Evolutionary conservation across 352 stramenopile species (phyloP).

Genomic region (Phytophthora cajani): DNA sequence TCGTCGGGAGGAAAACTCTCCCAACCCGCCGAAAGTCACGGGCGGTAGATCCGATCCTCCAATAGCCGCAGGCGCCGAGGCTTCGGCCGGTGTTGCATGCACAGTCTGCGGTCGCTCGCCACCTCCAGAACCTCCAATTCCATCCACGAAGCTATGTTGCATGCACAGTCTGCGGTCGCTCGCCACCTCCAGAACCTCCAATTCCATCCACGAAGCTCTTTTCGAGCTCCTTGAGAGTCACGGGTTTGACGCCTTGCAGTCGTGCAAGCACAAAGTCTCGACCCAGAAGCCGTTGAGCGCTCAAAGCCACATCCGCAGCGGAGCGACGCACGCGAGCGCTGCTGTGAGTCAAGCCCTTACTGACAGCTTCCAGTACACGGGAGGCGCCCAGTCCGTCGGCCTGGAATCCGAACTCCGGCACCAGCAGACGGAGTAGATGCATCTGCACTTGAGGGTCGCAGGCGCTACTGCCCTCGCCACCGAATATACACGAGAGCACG

Average conservation of each 20-base stretch:
- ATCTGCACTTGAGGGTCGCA: conserved; percentile 78
- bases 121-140: conserved; percentile 21
- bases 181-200: conserved; percentile 26
- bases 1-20: conserved; percentile 47
- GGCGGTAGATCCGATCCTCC: conserved; percentile 40
- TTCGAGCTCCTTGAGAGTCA: conserved; percentile 85
- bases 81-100: conserved; percentile 43
- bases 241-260: conserved; percentile 76
- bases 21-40: conserved; percentile 45
- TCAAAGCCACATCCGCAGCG: conserved; percentile 81
- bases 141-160: conserved; percentile 72
- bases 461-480: conserved; percentile 52
- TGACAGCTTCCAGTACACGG: conserved; percentile 58
- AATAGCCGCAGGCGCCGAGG: conserved; percentile 18
- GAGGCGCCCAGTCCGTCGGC: conserved; percentile 66
- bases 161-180: conserved; percentile 72
- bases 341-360: conserved; percentile 53
- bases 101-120: conserved; percentile 69
- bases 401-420: conserved; percentile 84
- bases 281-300: conserved; percentile 76
- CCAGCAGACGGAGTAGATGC: conserved; percentile 77
- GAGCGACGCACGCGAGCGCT: conserved; percentile 80
- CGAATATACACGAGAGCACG: conserved; percentile 76
- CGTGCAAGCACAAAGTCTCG: conserved; percentile 71
- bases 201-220: conserved; percentile 78